phyloP scores from a whole-genome alignment of 345 rosid genomes.

The Conringia planisiliqua region DNA sequence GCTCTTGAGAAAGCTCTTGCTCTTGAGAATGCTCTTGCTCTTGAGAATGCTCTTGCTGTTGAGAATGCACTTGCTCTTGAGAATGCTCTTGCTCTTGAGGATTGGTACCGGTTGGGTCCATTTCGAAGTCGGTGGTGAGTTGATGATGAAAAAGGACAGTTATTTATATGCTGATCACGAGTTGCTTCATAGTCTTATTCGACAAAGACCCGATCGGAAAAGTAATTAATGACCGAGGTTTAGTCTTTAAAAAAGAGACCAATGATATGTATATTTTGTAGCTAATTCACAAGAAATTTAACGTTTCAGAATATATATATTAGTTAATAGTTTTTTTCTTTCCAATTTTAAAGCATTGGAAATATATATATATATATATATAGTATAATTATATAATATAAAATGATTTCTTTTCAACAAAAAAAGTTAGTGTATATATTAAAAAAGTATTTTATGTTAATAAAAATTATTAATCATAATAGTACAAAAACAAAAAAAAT shows the following conservation, averaged over 20 bases:
- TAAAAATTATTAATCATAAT: too few species aligned
- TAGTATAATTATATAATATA: neutral
- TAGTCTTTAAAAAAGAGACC: neutral
- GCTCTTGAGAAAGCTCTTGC: neutral
- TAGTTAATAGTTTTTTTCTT: neutral
- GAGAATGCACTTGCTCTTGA: too few species aligned
- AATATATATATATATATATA: too few species aligned
- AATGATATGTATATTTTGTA: neutral
- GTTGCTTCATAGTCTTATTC: neutral
- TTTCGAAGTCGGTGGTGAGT: neutral
- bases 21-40: neutral
- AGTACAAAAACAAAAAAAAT: too few species aligned
- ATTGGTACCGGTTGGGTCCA: neutral
- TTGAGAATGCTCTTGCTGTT: neutral
- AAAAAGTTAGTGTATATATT: too few species aligned
- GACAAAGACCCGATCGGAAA: neutral
- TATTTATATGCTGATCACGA: slow-evolving; percentile 3
- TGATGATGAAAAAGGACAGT: slow-evolving; percentile 2
- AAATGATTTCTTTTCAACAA: neutral
- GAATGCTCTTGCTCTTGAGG: neutral
- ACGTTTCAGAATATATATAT: too few species aligned
- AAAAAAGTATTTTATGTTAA: too few species aligned
- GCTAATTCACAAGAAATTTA: neutral
- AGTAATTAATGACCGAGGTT: neutral
- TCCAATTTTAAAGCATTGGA: neutral